Percentiles rank a stretch among this genome's conserved stretches.
phyloP scores from a whole-genome alignment of 2,329 filamentous ascomycete genomes.

The Microdochium bolleyi region DNA sequence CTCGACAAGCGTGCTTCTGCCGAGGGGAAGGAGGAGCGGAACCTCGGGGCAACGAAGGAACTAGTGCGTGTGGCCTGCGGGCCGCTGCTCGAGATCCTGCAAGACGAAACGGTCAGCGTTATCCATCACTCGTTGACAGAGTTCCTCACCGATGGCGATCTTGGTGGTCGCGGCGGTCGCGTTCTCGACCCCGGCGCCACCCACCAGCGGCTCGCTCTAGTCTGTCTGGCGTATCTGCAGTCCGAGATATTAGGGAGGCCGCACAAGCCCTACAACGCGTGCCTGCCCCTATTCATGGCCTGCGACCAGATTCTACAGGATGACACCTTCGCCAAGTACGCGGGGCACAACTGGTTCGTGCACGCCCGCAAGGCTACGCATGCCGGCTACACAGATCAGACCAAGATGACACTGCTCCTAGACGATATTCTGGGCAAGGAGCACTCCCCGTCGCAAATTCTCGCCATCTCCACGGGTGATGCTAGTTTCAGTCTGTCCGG shows the following conservation, averaged over 20 bases:
- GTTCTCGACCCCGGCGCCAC: background rate
- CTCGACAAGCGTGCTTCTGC: background rate
- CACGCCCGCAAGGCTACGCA: background rate
- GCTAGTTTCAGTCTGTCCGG: background rate
- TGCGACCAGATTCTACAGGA: background rate
- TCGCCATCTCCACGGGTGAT: background rate
- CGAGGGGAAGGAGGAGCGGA: slow-evolving; percentile 12
- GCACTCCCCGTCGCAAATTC: background rate
- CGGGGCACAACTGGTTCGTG: background rate
- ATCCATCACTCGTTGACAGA: slow-evolving; percentile 42
- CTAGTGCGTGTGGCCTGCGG: slow-evolving; percentile 29
- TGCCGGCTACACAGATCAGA: background rate
- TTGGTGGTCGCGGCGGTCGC: background rate
- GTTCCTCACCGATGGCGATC: slow-evolving; percentile 20
- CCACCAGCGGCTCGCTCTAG: slow-evolving; percentile 1
- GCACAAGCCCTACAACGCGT: background rate
- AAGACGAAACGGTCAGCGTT: slow-evolving; percentile 33
- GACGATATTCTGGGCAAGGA: background rate
- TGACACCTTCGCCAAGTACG: background rate
- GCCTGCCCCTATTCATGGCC: background rate
- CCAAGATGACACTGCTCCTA: background rate
- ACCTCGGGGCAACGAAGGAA: slow-evolving; percentile 22
- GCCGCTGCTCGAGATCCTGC: slow-evolving; percentile 32
- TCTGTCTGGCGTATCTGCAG: slow-evolving; percentile 1
- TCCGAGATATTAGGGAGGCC: background rate